Base-by-base conservation (phyloP, 306 rosid species). In the Coriaria nepalensis region DNA sequence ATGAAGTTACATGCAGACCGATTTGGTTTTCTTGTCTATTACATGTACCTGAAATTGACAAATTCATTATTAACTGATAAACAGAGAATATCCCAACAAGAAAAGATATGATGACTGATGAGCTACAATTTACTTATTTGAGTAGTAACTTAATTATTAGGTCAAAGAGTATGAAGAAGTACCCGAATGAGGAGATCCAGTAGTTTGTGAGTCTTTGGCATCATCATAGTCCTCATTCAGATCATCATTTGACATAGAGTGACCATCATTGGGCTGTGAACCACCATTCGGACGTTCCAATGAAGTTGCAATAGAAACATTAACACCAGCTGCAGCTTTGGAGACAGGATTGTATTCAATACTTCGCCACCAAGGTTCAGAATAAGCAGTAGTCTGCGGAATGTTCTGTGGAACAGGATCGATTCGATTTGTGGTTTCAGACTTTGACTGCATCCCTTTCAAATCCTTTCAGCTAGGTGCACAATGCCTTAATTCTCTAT, bases 361-460 rank as follows among this genome's bases (percentile, higher is more conserved):
- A 40, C 59, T 73, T 35, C 79, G 87, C 92, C 95, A 90, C 98
- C 98, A 90, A 42, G 92, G 95, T 68, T 90, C 95, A 14, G 68
- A 38, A 67, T 68, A 85, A 64, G 68, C 75, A 67, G 46, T 39
- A 11, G 66, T 13, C 0, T 78, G 75, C 29, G 76, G 81, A 71
- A 78, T 64, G 11, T 75, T 49, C 56, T 75, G 88, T 40, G 73
- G 67, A 78, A 68, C 82, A 40, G 78, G 52, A 50, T 68, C 68
- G 10, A 61, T 60, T 46, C 37, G 76, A 55, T 77, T 76, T 47
- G 71, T 65, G 55, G 73, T 71, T 58, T 69, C 85, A 56, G 92
- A 65, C 67, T 82, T 79, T 29, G 93, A 66, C 71, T 71, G 94
- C 95, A 90, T 90, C 43, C 68, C 82, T 74, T 59, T n/a, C 65